Percentiles rank a stretch among this genome's conserved stretches.
These are phyloP conservation scores for Phoenix roebelenii DNA, from an alignment of 176 grass and related monocot genomes.

Conservation along the genomic window DNA sequence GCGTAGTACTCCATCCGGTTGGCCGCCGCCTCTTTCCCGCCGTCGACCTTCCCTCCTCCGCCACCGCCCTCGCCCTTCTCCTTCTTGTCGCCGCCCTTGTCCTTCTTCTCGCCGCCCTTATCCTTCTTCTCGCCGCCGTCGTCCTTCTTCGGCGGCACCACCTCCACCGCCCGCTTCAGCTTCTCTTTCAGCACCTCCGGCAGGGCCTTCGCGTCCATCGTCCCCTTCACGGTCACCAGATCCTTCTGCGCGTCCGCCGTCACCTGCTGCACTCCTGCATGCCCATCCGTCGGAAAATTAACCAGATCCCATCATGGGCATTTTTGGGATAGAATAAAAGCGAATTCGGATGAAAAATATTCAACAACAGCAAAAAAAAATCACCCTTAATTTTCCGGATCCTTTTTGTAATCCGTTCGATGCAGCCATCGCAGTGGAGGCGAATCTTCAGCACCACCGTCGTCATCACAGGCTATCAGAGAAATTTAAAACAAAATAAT, in stretches of 20 bases:
- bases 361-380: no score
- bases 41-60: not conserved
- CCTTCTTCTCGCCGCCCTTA: not conserved
- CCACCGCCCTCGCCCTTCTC: not conserved
- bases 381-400: conserved; percentile 68
- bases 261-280: conserved; percentile 25
- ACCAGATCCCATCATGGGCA: no score
- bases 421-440: conserved; percentile 30
- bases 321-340: no score
- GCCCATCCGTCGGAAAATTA: not conserved
- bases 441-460: conserved; percentile 3
- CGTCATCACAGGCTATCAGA: conserved; percentile 26
- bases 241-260: conserved; percentile 17
- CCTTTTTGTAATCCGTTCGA: conserved; percentile 41
- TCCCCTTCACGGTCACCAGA: conserved; percentile 30
- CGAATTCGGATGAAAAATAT: no score
- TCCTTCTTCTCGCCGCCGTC: conserved; percentile 2
- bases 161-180: conserved; percentile 19
- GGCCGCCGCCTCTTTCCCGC: not conserved
- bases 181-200: conserved; percentile 8
- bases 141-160: conserved; percentile 15
- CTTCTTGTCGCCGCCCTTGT: conserved; percentile 16
- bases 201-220: conserved; percentile 31
- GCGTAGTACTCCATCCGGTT: not conserved
- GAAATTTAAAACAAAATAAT: not conserved